Evolutionary conservation across 768 basidiomycete genomes (phyloP).

Genomic region (Lactarius tabidus): DNA sequence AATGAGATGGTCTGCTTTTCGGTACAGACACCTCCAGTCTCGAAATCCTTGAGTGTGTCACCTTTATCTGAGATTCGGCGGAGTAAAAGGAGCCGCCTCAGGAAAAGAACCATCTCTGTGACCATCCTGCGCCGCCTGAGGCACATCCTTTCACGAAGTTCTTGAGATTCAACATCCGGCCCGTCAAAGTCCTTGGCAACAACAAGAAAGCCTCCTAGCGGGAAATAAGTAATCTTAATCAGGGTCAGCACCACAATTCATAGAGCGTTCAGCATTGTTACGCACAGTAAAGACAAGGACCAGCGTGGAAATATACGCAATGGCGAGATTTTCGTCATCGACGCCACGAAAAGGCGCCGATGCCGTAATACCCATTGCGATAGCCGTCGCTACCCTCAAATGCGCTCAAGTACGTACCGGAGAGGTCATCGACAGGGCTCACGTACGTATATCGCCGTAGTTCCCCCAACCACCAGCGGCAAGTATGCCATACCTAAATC

Average conservation of each 20-base stretch:
- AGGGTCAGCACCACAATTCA: background rate
- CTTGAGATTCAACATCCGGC: constrained; percentile 56
- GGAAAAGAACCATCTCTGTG: background rate
- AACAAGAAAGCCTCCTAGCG: constrained; percentile 51
- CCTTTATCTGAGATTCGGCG: background rate
- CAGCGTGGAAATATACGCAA: constrained; percentile 64
- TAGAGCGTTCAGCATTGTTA: constrained; percentile 3
- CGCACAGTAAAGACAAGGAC: constrained; percentile 56
- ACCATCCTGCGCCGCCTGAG: constrained; percentile 34
- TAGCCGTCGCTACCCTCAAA: constrained; percentile 50
- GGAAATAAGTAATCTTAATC: constrained; percentile 57
- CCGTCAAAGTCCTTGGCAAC: constrained; percentile 62
- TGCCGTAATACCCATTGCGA: constrained; percentile 59
- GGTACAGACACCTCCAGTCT: background rate
- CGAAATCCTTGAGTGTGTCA: background rate
- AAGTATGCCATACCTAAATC: constrained; percentile 67
- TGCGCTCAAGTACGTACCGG: background rate
- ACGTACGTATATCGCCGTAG: constrained; percentile 65
- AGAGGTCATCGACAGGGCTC: background rate
- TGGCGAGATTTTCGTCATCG: constrained; percentile 53
- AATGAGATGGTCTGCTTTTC: background rate
- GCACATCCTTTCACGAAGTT: constrained; percentile 45
- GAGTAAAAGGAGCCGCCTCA: background rate
- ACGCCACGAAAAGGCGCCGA: constrained; percentile 57
- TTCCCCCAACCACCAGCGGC: constrained; percentile 69